phyloP scores from a whole-genome alignment of 139 green algal species.

The Closterium sp. region DNA sequence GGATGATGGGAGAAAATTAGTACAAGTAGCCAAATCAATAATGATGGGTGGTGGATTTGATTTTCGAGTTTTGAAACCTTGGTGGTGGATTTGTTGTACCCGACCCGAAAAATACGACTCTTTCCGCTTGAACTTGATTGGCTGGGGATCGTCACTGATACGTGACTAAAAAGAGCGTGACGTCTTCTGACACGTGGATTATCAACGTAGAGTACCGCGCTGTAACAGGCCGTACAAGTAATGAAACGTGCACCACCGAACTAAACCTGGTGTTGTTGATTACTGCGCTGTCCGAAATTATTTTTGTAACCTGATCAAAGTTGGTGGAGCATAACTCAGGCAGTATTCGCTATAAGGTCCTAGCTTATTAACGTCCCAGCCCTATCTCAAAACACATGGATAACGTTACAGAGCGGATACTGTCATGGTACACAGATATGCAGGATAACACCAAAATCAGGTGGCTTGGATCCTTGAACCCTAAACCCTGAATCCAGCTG shows the following conservation, averaged over 20 bases:
- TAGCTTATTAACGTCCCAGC: not conserved
- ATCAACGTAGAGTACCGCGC: not conserved
- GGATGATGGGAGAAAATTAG: no score
- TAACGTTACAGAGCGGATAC: no score
- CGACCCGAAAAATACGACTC: not conserved
- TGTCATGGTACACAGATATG: not conserved
- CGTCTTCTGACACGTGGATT: no score
- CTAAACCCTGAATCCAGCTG: no score
- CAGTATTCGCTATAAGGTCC: not conserved
- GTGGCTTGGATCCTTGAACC: not conserved
- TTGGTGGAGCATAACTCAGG: not conserved
- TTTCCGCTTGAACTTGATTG: not conserved
- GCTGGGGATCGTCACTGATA: not conserved
- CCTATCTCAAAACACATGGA: no score
- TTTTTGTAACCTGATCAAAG: not conserved
- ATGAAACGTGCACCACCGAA: not conserved
- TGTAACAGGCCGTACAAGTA: not conserved
- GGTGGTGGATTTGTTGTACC: no score
- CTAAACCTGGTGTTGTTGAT: not conserved
- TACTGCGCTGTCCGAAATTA: not conserved
- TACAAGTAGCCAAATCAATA: not conserved
- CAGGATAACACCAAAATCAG: not conserved
- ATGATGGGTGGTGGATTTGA: not conserved
- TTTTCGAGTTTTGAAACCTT: not conserved
- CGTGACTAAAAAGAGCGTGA: not conserved